phyloP scores from a whole-genome alignment of 2,329 filamentous ascomycete species.

The Fusarium robinianum region DNA sequence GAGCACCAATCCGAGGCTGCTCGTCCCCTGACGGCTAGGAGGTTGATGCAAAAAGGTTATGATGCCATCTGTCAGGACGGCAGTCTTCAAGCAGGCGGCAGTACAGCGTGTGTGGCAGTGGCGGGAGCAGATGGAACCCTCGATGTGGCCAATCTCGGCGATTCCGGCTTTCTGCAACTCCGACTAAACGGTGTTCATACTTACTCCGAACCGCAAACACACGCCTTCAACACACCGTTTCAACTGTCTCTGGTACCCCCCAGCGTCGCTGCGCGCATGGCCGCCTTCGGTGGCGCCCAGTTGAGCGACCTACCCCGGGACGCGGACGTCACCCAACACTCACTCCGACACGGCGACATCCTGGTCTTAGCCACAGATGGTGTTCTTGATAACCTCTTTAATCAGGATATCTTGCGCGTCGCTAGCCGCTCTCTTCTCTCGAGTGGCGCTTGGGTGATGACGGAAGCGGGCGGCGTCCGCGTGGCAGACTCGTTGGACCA shows the following conservation, averaged over 20 bases:
- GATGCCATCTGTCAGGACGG: slow-evolving; percentile 77
- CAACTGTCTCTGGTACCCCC: slow-evolving; percentile 89
- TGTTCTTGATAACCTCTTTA: slow-evolving; percentile 93
- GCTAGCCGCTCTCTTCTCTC: slow-evolving; percentile 77
- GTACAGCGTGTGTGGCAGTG: slow-evolving; percentile 88
- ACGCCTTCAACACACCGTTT: slow-evolving; percentile 97
- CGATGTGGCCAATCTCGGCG: slow-evolving; percentile 91
- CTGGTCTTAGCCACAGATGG: slow-evolving; percentile 94
- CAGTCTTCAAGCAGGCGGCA: slow-evolving; percentile 79
- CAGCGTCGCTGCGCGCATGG: slow-evolving; percentile 76
- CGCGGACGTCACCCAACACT: slow-evolving; percentile 76
- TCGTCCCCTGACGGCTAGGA: slow-evolving; percentile 61
- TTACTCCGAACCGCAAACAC: slow-evolving; percentile 84
- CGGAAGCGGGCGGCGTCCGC: slow-evolving; percentile 61
- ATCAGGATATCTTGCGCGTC: slow-evolving; percentile 83
- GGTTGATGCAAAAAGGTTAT: slow-evolving; percentile 82
- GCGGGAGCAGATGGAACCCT: slow-evolving; percentile 73
- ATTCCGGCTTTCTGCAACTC: slow-evolving; percentile 90
- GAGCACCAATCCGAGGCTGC: slow-evolving; percentile 51
- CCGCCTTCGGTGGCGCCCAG: slow-evolving; percentile 80
- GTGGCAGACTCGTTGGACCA: slow-evolving; percentile 65
- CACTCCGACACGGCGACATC: slow-evolving; percentile 86
- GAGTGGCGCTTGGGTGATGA: slow-evolving; percentile 73
- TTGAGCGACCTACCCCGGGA: slow-evolving; percentile 84
- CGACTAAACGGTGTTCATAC: slow-evolving; percentile 83